Evolutionary conservation across 345 rosid genomes (phyloP), one percentile per base, ranked within the genome.

Genomic region (Populus alba): DNA sequence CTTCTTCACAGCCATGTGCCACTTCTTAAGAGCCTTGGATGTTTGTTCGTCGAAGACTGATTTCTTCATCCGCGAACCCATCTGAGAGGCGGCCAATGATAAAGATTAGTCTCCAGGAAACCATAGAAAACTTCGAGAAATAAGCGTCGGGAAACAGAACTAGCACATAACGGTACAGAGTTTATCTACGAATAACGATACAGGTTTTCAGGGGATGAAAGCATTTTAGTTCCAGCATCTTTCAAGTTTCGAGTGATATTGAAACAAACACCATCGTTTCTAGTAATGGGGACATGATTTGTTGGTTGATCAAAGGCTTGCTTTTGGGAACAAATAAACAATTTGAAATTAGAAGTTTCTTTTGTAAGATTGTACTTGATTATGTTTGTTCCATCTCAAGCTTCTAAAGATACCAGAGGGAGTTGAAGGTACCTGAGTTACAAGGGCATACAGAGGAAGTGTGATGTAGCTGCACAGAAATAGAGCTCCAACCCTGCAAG

Each of bases 1-100:
- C 87, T 86, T 91, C 83, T 91, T 91, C 53, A 78, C 98, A 1
- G 89, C 91, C 92, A 82, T 88, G 76, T 85, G 97, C 99, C 99
- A 96, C 71, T 87, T 94, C 90, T 89, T 94, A 7, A 96, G 90
- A 1, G 99, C 99, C 80, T 85, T 94, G 8, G 95, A 92, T 8
- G 97, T 94, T 82, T 96, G 99, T 10, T 96, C 98, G 67, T 96
- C 98, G 47, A 96, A 96, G 72, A 96, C 89, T 3, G 98, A 89
- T 83, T 74, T 94, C 86, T 96, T 96, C 99, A 94, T 92, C 61
- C 77, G 73, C 0, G 97, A 85, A 75, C 99, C 99, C 99, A 96
- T 96, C 98, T 96, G 86, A 74, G 51, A 63, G 61, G 61, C 8
- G 17, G 66, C 66, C 82, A 18, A 6, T 57, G 8, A 62, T 15